Evolutionary conservation across 495 filamentous ascomycete species (phyloP).

Genomic region (Hyaloscypha variabilis): DNA sequence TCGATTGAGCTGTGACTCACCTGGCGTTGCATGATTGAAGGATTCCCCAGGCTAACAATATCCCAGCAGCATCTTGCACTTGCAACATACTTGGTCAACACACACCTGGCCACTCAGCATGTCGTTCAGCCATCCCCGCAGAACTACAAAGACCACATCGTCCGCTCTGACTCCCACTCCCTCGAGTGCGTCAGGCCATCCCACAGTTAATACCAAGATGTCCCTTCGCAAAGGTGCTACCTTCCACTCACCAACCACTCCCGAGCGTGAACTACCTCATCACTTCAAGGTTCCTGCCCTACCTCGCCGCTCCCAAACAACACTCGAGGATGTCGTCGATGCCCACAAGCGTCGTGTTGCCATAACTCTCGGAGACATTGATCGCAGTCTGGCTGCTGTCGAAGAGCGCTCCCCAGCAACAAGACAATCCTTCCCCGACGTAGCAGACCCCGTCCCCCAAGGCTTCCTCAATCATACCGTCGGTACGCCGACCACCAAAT

Average conservation of each 20-base stretch:
- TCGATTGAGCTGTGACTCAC: constrained; percentile 30
- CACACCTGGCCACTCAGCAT: constrained; percentile 30
- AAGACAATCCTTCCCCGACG: constrained; percentile 43
- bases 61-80: constrained; percentile 26
- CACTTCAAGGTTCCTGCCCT: constrained; percentile 52
- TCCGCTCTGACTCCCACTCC: constrained; percentile 33
- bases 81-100: constrained; percentile 10
- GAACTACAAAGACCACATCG: constrained; percentile 34
- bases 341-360: constrained; percentile 56
- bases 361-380: constrained; percentile 50
- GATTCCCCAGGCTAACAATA: constrained; percentile 28
- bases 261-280: constrained; percentile 37
- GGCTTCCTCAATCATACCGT: constrained; percentile 52
- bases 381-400: constrained; percentile 47
- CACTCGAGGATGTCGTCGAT: constrained; percentile 62
- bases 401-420: constrained; percentile 33
- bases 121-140: constrained; percentile 31
- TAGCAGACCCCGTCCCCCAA: constrained; percentile 52
- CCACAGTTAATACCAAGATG: constrained; percentile 51
- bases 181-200: constrained; percentile 27
- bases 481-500: constrained; percentile 28
- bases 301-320: constrained; percentile 63
- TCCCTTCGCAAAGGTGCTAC: constrained; percentile 64
- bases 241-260: constrained; percentile 55
- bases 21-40: constrained; percentile 23